Evolutionary conservation across 306 rosid species (phyloP).

Genomic region (Canavalia ensiformis): DNA sequence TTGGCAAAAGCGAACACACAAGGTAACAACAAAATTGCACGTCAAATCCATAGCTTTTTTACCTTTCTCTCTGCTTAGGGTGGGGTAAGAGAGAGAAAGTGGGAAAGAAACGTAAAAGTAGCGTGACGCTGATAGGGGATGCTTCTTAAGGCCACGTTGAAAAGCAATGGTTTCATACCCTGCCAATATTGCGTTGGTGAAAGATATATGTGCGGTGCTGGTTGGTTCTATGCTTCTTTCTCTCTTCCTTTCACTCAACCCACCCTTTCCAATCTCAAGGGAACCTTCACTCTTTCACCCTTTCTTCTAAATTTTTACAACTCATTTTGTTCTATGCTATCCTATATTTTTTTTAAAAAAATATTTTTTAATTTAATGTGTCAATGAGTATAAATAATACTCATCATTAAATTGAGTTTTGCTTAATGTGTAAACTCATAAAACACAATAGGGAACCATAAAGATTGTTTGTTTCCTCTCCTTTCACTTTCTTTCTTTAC

Average conservation of each 20-base stretch:
- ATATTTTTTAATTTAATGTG: background rate
- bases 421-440: background rate
- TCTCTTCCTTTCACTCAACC: background rate
- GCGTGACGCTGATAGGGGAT: slow-evolving; percentile 48
- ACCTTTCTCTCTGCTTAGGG: slow-evolving; percentile 27
- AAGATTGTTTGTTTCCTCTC: background rate
- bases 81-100: slow-evolving; percentile 42
- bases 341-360: no score
- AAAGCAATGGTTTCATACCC: slow-evolving; percentile 42
- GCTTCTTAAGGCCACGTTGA: slow-evolving; percentile 38
- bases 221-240: slow-evolving; percentile 55
- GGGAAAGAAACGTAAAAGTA: slow-evolving; percentile 48
- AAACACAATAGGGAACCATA: background rate
- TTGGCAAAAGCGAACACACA: slow-evolving; percentile 56
- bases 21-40: slow-evolving; percentile 66
- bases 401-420: no score
- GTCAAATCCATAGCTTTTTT: slow-evolving; percentile 75
- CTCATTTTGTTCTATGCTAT: no score
- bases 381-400: no score
- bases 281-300: slow-evolving; percentile 25
- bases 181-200: slow-evolving; percentile 36
- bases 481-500: slow-evolving; percentile 6
- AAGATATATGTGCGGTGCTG: slow-evolving; percentile 56
- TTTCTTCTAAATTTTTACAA: background rate
- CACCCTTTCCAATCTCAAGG: background rate